Conservation (phyloP, 192 early-diverging fungal species). For the Allomyces macrogynus region DNA sequence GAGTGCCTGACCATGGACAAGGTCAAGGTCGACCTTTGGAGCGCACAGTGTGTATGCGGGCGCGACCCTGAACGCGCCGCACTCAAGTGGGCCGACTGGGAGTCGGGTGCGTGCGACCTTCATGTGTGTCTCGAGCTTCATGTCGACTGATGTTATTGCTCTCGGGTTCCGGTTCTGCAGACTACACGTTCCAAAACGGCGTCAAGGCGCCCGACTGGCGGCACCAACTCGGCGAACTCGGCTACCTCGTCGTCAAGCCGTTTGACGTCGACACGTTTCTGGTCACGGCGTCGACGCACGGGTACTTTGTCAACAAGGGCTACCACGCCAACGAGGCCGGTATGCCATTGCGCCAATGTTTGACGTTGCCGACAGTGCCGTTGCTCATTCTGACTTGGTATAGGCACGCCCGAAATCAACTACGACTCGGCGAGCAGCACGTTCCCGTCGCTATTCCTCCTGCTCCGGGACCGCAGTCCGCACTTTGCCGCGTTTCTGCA, state of each 20-base stretch:
- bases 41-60: constrained; percentile 6
- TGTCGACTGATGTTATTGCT: no score
- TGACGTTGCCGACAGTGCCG: not conserved
- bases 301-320: constrained; percentile 39
- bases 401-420: constrained; percentile 29
- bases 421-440: constrained; percentile 25
- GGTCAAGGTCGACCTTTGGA: constrained; percentile 3
- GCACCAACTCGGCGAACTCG: constrained; percentile 33
- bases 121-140: no score
- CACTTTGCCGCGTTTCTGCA: constrained; percentile 27
- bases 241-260: constrained; percentile 25
- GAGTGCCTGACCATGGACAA: constrained; percentile 2
- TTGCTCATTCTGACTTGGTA: not conserved
- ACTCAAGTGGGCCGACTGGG: constrained; percentile 30
- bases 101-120: constrained; percentile 14
- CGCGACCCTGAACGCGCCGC: constrained; percentile 10
- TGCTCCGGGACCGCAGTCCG: constrained; percentile 15
- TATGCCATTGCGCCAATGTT: constrained; percentile 1
- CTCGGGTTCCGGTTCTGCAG: constrained; percentile 5
- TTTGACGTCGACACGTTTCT: constrained; percentile 25
- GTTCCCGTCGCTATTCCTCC: constrained; percentile 23
- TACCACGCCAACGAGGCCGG: constrained; percentile 28
- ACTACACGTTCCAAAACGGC: constrained; percentile 38
- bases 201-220: constrained; percentile 39
- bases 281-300: constrained; percentile 29